Conservation (phyloP, 768 basidiomycete species). For the Daedaleopsis sinensis region DNA sequence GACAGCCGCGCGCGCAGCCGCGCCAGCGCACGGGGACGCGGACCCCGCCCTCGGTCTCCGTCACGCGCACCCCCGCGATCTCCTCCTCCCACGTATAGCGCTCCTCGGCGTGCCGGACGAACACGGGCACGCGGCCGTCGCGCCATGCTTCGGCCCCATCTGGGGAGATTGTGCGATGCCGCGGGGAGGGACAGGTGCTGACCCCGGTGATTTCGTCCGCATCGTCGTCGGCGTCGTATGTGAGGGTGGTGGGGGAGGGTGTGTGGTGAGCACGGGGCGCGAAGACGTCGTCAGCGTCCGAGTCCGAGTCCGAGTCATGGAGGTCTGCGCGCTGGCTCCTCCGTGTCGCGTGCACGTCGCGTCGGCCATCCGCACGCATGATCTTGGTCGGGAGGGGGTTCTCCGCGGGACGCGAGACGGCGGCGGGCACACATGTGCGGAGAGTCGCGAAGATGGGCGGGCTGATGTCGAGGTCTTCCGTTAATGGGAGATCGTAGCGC, state of each 20-base stretch:
- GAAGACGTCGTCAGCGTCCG: slow-evolving; percentile 10
- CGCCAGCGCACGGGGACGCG: slow-evolving; percentile 66
- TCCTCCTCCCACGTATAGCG: slow-evolving; percentile 64
- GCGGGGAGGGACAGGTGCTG: slow-evolving; percentile 53
- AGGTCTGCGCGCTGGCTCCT: neutral
- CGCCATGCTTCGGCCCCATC: neutral
- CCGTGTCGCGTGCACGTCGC: neutral
- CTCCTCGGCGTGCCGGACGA: slow-evolving; percentile 61
- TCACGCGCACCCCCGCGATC: slow-evolving; percentile 55
- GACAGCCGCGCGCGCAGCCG: slow-evolving; percentile 65
- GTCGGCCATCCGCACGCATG: slow-evolving; percentile 6
- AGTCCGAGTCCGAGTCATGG: neutral
- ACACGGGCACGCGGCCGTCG: slow-evolving; percentile 37
- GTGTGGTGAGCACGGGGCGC: neutral
- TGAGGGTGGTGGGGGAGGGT: too few species aligned
- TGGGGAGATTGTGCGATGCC: slow-evolving; percentile 14
- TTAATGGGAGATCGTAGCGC: slow-evolving; percentile 35
- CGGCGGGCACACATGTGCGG: slow-evolving; percentile 31
- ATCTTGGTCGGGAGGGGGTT: slow-evolving; percentile 19
- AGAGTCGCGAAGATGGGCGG: slow-evolving; percentile 30
- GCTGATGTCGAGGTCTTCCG: slow-evolving; percentile 29
- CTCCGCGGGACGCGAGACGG: slow-evolving; percentile 27
- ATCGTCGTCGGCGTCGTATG: slow-evolving; percentile 2
- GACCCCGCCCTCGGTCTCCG: slow-evolving; percentile 22
- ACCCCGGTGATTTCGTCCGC: slow-evolving; percentile 35